Conservation (phyloP, 345 rosid species). For the Viola odorata region DNA sequence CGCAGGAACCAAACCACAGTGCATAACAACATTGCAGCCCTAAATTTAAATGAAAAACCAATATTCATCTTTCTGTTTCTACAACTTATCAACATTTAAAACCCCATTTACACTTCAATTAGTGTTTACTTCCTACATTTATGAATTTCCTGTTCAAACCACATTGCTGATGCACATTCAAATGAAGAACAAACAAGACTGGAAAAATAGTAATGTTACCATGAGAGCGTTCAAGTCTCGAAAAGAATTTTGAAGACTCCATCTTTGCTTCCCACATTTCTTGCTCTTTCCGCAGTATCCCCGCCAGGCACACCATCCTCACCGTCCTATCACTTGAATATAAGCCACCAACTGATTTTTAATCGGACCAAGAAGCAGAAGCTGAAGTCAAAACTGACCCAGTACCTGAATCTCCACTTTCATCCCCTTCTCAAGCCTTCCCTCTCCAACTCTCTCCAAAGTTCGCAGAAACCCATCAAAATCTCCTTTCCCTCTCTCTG, state of each 20-base stretch:
- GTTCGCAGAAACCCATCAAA: conserved; percentile 67
- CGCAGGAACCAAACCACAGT: no score
- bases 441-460: conserved; percentile 80
- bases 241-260: conserved; percentile 92
- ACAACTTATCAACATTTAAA: no score
- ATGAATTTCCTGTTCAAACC: not conserved
- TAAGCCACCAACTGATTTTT: conserved; percentile 35
- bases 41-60: no score
- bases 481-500: conserved; percentile 83
- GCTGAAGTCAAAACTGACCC: conserved; percentile 17
- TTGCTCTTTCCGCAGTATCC: conserved; percentile 92
- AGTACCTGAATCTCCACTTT: conserved; percentile 7
- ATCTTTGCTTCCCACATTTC: conserved; percentile 92
- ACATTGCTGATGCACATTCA: not conserved
- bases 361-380: conserved; percentile 8
- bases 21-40: no score
- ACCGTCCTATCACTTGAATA: conserved; percentile 70
- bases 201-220: conserved; percentile 33
- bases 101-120: no score
- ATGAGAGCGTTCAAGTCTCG: conserved; percentile 92
- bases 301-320: conserved; percentile 91
- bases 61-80: no score
- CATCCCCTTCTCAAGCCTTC: conserved; percentile 66
- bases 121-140: no score
- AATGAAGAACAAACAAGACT: not conserved